Evolutionary conservation across 495 filamentous ascomycete genomes (phyloP).

Genomic region (Neurospora africana): DNA sequence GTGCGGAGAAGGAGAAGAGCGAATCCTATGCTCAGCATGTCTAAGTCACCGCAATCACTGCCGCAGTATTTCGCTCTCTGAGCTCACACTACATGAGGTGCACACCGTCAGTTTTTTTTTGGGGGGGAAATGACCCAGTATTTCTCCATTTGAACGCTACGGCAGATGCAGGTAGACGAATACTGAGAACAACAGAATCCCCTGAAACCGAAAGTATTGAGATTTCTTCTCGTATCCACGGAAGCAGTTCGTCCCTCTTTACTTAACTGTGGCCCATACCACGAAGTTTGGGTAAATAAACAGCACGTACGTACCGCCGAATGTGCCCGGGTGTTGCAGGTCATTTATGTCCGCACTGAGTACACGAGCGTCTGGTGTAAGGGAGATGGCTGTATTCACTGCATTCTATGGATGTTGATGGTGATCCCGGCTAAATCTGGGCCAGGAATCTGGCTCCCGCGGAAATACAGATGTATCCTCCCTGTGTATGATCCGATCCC

Average conservation of each 20-base stretch:
- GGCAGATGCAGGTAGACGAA: neutral
- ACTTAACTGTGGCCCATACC: neutral
- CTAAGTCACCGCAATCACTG: neutral
- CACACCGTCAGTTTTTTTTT: neutral
- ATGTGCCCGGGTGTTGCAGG: neutral
- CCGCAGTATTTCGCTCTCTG: neutral
- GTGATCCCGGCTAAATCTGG: too few relatives aligned
- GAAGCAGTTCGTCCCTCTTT: neutral
- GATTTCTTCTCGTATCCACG: neutral
- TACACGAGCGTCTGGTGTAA: neutral
- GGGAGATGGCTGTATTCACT: too few relatives aligned
- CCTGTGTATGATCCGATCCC: too few relatives aligned
- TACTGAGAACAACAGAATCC: neutral
- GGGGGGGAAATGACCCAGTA: too few relatives aligned
- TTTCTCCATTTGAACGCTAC: neutral
- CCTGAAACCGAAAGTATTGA: neutral
- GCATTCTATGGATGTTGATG: too few relatives aligned
- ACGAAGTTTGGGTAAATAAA: neutral
- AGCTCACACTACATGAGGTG: neutral
- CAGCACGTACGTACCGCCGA: neutral
- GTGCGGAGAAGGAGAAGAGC: constrained; percentile 15
- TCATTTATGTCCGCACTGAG: neutral
- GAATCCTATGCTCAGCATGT: constrained; percentile 3
- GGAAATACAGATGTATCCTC: too few relatives aligned
- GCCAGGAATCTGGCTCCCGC: too few relatives aligned